phyloP scores from a whole-genome alignment of 2,329 filamentous ascomycete species.

The Fusarium pseudograminearum region DNA sequence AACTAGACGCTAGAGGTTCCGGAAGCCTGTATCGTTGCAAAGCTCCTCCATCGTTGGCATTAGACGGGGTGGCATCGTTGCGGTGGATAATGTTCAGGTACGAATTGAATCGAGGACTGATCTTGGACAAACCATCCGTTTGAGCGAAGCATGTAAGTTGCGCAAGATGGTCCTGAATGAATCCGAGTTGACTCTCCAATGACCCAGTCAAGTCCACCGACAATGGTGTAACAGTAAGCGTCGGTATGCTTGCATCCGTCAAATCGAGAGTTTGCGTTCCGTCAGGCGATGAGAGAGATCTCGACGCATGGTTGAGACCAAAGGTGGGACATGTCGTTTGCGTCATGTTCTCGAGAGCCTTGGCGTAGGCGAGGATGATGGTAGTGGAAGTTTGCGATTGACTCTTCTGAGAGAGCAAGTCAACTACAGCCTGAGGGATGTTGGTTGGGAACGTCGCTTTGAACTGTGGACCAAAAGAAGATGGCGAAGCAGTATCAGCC shows the following conservation, averaged over 20 bases:
- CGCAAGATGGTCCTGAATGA: conserved; percentile 14
- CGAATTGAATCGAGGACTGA: conserved; percentile 6
- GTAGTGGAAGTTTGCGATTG: neutral
- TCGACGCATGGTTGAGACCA: conserved; percentile 24
- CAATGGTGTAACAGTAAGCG: conserved; percentile 8
- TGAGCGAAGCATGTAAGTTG: conserved; percentile 16
- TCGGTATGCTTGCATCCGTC: conserved; percentile 5
- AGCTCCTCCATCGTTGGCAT: rapidly evolving
- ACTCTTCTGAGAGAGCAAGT: neutral
- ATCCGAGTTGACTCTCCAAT: neutral
- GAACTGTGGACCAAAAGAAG: conserved; percentile 1
- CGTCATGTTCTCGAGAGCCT: neutral
- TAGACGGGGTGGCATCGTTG: rapidly evolving
- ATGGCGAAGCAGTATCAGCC: rapidly evolving
- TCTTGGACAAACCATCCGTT: neutral
- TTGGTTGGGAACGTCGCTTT: neutral
- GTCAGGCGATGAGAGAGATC: conserved; percentile 9
- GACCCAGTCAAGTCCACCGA: neutral
- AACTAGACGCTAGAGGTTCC: conserved; percentile 13
- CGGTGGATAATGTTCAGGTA: conserved; percentile 24
- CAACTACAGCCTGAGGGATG: rapidly evolving
- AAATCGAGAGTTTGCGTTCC: conserved; percentile 15
- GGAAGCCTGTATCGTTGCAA: conserved; percentile 12
- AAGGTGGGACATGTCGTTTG: neutral
- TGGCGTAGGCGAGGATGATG: conserved; percentile 15